A percentile compares a stretch with the other conserved stretches of the same genome.
phyloP scores from a whole-genome alignment of 345 rosid species.

The Eucalyptus pauciflora region DNA sequence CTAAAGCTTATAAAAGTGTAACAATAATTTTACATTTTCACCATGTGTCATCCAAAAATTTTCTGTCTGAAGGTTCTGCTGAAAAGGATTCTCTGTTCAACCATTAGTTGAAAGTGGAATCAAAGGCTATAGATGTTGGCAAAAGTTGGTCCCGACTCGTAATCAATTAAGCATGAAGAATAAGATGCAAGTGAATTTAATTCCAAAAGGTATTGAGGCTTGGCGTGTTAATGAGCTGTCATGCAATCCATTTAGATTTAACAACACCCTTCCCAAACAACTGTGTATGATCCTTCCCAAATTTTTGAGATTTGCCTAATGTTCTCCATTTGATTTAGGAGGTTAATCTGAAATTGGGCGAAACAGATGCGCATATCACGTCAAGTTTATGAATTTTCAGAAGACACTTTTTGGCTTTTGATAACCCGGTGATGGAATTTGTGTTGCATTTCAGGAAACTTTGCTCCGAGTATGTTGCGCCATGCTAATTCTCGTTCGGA shows the following conservation, averaged over 20 bases:
- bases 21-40: background rate
- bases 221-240: background rate
- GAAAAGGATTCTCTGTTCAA: background rate
- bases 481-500: slow-evolving; percentile 77
- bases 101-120: background rate
- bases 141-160: background rate
- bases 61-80: background rate
- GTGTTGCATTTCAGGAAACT: slow-evolving; percentile 54
- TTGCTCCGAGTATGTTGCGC: slow-evolving; percentile 91
- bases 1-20: background rate
- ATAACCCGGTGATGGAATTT: background rate
- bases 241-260: background rate
- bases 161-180: background rate
- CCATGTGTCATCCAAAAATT: background rate
- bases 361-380: background rate
- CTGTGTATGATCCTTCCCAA: background rate
- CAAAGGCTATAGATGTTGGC: background rate
- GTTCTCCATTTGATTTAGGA: background rate
- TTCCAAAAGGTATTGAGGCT: background rate
- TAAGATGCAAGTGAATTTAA: background rate
- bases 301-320: background rate
- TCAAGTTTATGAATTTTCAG: background rate
- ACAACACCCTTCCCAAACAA: background rate
- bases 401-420: background rate
- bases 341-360: background rate